Evolutionary conservation across 1,284 basidiomycete genomes (phyloP).

Genomic region (Heterobasidion annosum): DNA sequence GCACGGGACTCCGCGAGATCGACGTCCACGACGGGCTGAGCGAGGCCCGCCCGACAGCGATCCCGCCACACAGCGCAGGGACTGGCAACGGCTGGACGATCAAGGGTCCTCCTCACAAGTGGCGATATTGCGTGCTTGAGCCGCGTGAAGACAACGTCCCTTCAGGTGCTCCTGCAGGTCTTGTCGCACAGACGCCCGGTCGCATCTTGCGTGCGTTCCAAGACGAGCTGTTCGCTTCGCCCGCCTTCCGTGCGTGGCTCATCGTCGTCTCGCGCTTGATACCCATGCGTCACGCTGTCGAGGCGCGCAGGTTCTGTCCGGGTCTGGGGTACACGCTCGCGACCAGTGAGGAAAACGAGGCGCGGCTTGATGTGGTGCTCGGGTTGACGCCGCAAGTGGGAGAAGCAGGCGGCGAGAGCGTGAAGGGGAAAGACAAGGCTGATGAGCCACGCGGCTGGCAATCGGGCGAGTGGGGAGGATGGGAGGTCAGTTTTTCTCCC

Average conservation of each 20-base stretch:
- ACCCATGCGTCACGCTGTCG: constrained; percentile 63
- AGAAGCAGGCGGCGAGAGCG: constrained; percentile 26
- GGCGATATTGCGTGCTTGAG: constrained; percentile 75
- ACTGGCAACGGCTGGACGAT: constrained; percentile 57
- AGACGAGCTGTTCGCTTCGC: constrained; percentile 69
- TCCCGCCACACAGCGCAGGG: constrained; percentile 62
- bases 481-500: constrained; percentile 63
- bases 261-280: constrained; percentile 73
- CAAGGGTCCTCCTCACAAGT: constrained; percentile 89
- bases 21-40: constrained; percentile 69
- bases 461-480: constrained; percentile 82
- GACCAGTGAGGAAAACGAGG: constrained; percentile 78
- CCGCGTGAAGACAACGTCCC: constrained; percentile 11
- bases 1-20: constrained; percentile 51
- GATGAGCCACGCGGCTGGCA: constrained; percentile 51
- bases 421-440: constrained; percentile 22
- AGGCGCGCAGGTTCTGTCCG: constrained; percentile 85
- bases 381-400: constrained; percentile 74
- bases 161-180: constrained; percentile 31
- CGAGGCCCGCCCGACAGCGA: constrained; percentile 32
- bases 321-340: constrained; percentile 96
- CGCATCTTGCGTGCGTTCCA: constrained; percentile 59
- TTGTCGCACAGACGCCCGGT: constrained; percentile 41
- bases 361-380: constrained; percentile 83
- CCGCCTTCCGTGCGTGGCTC: constrained; percentile 89